phyloP scores from a whole-genome alignment of 768 basidiomycete species.

The Panus rudis region DNA sequence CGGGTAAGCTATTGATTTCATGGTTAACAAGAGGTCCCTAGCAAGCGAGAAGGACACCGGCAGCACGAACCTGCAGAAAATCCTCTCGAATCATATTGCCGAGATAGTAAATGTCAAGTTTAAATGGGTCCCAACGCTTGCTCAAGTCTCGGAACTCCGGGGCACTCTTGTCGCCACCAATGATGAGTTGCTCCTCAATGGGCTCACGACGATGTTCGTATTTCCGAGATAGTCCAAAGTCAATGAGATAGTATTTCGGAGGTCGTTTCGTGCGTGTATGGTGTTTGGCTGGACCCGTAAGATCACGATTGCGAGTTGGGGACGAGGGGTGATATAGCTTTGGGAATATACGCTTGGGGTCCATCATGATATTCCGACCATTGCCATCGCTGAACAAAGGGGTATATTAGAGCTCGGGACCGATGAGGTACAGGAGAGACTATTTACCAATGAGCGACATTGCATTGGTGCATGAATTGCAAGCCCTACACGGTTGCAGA shows the following conservation, averaged over 20 bases:
- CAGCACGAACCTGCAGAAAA: slow-evolving; percentile 20
- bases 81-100: slow-evolving; percentile 24
- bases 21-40: too few relatives aligned
- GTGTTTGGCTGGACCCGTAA: slow-evolving; percentile 15
- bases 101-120: slow-evolving; percentile 28
- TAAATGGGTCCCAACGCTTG: slow-evolving; percentile 23
- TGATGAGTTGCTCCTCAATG: slow-evolving; percentile 23
- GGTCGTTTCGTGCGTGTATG: slow-evolving; percentile 25
- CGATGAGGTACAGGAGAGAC: too few relatives aligned
- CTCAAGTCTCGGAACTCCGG: slow-evolving; percentile 22
- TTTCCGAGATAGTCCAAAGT: slow-evolving; percentile 29
- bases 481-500: slow-evolving; percentile 20
- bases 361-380: slow-evolving; percentile 18
- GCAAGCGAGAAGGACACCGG: slow-evolving; percentile 11
- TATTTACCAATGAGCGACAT: slow-evolving; percentile 24
- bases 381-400: slow-evolving; percentile 8
- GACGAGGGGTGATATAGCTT: slow-evolving; percentile 21
- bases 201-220: slow-evolving; percentile 21
- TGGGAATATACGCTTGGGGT: slow-evolving; percentile 20
- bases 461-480: slow-evolving; percentile 25
- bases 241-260: slow-evolving; percentile 28
- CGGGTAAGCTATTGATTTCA: neutral
- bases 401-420: neutral
- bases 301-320: slow-evolving; percentile 11
- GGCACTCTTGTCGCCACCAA: slow-evolving; percentile 35